Percentiles rank a stretch among this genome's conserved stretches.
These are phyloP conservation scores for Gonapodya sp. DNA, from an alignment of 192 early-diverging fungal species.

Conservation along the genomic window DNA sequence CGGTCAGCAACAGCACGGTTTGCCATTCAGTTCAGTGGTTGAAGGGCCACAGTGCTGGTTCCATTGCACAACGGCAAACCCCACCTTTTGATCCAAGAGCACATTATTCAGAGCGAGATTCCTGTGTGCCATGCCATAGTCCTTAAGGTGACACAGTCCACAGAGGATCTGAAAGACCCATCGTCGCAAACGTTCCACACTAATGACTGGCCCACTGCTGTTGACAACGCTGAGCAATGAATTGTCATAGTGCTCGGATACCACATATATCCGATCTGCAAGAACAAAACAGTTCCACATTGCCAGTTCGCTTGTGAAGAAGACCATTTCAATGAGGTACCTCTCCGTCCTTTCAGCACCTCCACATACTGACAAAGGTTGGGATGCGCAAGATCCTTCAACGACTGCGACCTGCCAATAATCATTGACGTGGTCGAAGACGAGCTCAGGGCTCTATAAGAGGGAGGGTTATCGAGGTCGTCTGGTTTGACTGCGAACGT, in stretches of 20 bases:
- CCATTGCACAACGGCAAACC: no score
- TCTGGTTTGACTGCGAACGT: neutral
- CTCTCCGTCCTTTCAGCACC: slow-evolving; percentile 50
- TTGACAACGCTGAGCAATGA: slow-evolving; percentile 18
- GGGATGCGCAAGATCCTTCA: slow-evolving; percentile 43
- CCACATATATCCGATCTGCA: slow-evolving; percentile 13
- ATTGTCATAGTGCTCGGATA: slow-evolving; percentile 35
- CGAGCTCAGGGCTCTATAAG: neutral
- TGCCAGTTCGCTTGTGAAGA: neutral
- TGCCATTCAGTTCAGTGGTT: no score
- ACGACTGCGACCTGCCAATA: slow-evolving; percentile 32
- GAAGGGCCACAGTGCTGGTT: no score
- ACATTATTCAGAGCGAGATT: slow-evolving; percentile 35
- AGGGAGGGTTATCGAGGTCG: neutral
- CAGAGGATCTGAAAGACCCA: slow-evolving; percentile 44
- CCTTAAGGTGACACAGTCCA: slow-evolving; percentile 36
- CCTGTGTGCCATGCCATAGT: slow-evolving; percentile 33
- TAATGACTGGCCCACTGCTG: neutral
- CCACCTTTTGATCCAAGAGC: slow-evolving; percentile 36
- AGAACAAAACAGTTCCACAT: slow-evolving; percentile 39
- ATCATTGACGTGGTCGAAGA: slow-evolving; percentile 34
- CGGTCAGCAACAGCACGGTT: no score
- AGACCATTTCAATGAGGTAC: slow-evolving; percentile 27
- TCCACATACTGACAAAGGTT: slow-evolving; percentile 55
- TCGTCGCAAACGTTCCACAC: slow-evolving; percentile 16